These are phyloP conservation scores for Alternaria postmessia DNA, from an alignment of 2,329 filamentous ascomycete species.

Conservation along the genomic window DNA sequence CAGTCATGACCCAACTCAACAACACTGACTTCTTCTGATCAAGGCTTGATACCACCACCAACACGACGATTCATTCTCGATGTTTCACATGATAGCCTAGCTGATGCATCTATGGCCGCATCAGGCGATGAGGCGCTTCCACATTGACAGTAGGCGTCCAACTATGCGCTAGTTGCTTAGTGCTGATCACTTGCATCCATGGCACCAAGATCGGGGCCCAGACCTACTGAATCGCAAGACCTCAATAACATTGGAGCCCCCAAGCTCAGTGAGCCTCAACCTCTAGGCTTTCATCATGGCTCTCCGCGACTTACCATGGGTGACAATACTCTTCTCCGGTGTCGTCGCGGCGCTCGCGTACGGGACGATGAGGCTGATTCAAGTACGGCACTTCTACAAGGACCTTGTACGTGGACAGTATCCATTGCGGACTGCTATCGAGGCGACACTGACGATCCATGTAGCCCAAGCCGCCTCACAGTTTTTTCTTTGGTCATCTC, in stretches of 20 bases:
- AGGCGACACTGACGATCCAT: not conserved
- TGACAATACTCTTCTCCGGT: conserved; percentile 16
- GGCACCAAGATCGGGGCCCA: not conserved
- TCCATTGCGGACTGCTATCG: not conserved
- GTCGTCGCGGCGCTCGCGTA: conserved; percentile 27
- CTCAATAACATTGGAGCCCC: not conserved
- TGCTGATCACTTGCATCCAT: not conserved
- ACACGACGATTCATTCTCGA: not conserved
- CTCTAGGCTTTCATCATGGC: conserved; percentile 8
- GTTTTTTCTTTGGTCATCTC: conserved; percentile 53
- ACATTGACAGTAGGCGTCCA: not conserved
- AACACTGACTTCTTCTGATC: not conserved
- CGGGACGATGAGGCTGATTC: conserved; percentile 26
- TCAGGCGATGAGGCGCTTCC: not conserved
- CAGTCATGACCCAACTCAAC: no score
- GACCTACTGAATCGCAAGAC: not conserved
- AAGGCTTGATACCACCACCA: no score
- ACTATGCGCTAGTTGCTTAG: not conserved
- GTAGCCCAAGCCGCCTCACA: conserved; percentile 53
- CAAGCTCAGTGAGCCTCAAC: not conserved
- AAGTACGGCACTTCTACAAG: conserved; percentile 34
- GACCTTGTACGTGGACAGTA: conserved; percentile 27
- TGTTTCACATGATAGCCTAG: not conserved
- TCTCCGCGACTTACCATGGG: conserved; percentile 21
- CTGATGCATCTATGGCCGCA: not conserved